phyloP scores from a whole-genome alignment of 1,284 basidiomycete species.

The Vanrija sp. region DNA sequence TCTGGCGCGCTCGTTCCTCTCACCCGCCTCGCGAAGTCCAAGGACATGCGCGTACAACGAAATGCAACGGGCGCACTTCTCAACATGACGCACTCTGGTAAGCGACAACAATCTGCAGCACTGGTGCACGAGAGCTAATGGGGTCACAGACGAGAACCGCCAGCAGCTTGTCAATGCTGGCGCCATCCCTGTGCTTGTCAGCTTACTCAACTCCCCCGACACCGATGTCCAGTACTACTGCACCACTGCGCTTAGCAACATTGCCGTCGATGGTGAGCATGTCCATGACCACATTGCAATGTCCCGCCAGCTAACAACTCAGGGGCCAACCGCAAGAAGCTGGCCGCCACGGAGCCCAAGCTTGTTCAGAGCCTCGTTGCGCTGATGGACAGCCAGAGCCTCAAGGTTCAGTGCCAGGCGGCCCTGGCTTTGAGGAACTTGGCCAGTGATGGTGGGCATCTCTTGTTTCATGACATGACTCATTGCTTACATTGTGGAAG shows the following conservation, averaged over 20 bases:
- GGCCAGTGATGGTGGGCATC: conserved; percentile 80
- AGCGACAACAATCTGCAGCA: conserved; percentile 22
- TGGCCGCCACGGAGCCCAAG: conserved; percentile 91
- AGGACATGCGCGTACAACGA: conserved; percentile 98
- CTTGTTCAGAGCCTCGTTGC: conserved; percentile 90
- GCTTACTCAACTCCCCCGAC: conserved; percentile 90
- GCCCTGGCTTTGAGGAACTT: conserved; percentile 94
- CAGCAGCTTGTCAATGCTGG: conserved; percentile 98
- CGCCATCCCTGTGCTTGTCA: conserved; percentile 95
- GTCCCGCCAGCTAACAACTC: not conserved
- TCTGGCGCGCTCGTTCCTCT: conserved; percentile 96
- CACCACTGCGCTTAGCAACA: conserved; percentile 97
- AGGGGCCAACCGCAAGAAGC: conserved; percentile 89
- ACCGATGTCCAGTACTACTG: conserved; percentile 99
- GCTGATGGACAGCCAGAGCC: conserved; percentile 93
- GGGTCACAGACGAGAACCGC: conserved; percentile 80
- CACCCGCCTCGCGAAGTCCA: conserved; percentile 91
- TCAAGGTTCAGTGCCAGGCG: conserved; percentile 99
- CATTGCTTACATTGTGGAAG: conserved; percentile 51
- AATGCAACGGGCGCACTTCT: conserved; percentile 97
- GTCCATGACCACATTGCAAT: not conserved
- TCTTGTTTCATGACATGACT: not conserved
- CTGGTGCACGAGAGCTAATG: not conserved
- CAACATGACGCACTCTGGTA: conserved; percentile 99
- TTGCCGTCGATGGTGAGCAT: conserved; percentile 82